Evolutionary conservation across 768 basidiomycete genomes (phyloP), one percentile per base, ranked within the genome.

Genomic region (Calvatia gigantea): DNA sequence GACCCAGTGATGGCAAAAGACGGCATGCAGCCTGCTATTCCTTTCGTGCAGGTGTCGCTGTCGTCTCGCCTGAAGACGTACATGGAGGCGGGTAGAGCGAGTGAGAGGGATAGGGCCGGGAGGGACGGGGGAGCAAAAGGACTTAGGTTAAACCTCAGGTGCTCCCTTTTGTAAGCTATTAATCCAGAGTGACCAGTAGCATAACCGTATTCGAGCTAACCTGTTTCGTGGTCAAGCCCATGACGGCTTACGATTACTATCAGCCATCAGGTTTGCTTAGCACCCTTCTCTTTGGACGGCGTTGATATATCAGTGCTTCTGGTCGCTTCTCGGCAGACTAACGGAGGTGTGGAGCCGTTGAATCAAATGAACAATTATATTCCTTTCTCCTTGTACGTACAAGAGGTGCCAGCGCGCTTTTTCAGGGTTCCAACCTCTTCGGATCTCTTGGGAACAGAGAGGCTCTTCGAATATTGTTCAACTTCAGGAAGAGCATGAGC

Each of bases 381-480:
- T 31, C 47, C 39, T 17, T 54, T 28, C 55, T 53, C 29, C 46
- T 51, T 51, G 60, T 64, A 57, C 62, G 58, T 58, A 63, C 49
- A 51, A 47, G 33, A 25, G 23, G 25, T 43, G 25, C 9, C 25
- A 25, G 29, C 51, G 45, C 50, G 57, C 29, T 31, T 51, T n/a
- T 19, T 56, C 71, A 98, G 39, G 95, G 95, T 62, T 91, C 90
- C 61, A 98, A 76, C 55, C 96, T 80, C 76, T 94, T 96, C 54
- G 97, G 97, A 75, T 98, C 97, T 65, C 97, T 83, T 12, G 97
- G 97, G 86, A 98, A 98, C 66, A 98, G 67, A 23, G 90, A 90
- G 23, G 93, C 94, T 47, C 93, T 78, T 48, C 96, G 81, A 65
- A 98, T 94, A 77, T 98, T 97, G 75, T 89, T 91, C 60, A 99